Evolutionary conservation across 129 eudicot species (phyloP), one percentile per base, ranked within the genome.

Genomic region (Pulicaria dysenterica): DNA sequence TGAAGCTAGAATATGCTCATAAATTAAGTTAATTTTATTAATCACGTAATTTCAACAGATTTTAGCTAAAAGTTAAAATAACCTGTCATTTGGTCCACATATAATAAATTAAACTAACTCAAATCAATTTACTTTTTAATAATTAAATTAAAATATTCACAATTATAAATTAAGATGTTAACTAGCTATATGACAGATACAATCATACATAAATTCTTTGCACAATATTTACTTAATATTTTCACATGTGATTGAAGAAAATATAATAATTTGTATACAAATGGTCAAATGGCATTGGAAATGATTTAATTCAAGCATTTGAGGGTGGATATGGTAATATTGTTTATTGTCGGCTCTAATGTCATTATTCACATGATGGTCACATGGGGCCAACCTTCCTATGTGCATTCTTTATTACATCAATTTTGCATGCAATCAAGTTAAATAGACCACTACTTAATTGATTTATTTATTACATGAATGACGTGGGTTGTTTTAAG

Each of bases 351-450:
- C 62, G 78, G 78, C 7, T 73, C 37, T 49, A 61, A 8, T 61
- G 70, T 49, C 78, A 62, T 61, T 49, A 39, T 46, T 45, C 76
- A 58, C 76, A 72, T 72, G 76, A 72, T 72, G 76, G 24, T 40
- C 78, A 62, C 78, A 60, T 73, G 78, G 78, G 78, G 40, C 70
- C 70, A 14, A 54, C 59, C 43, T 7, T 38, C 39, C 10, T 38
- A 48, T 58, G 12, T 8, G 14, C 3, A n/a, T 42, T 70, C 55
- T 42, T 65, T 48, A 61, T n/a, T 45, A 45, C 68, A 72, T 43
- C 58, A 31, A 58, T 58, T 45, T 36, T 58, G 58, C 67, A 73
- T 47, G 70, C 70, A 73, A 73, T 64, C 70, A 62, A 73, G 47
- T n/a, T 41, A 70, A 70, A 70, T 54, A 5, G 51, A 54, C 75